phyloP scores from a whole-genome alignment of 768 basidiomycete genomes.

The Goffeauzyma gilvescens region DNA sequence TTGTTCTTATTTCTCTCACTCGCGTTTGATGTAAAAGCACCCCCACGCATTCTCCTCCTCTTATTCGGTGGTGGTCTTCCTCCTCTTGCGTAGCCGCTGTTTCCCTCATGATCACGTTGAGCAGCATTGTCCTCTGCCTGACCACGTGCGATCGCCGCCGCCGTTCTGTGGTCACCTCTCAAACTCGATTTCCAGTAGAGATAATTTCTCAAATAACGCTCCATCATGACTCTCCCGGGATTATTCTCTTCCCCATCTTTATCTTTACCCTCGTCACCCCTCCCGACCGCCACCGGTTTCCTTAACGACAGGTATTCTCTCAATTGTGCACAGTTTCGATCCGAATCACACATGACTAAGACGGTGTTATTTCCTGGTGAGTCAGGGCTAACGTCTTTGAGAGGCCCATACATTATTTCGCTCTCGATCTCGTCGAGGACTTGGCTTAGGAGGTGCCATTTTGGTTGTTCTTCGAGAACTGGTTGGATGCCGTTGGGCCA shows the following conservation, averaged over 20 bases:
- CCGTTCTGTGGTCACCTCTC: not conserved
- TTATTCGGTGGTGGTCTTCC: slow-evolving; percentile 40
- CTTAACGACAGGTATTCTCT: slow-evolving; percentile 59
- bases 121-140: no score
- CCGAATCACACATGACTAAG: slow-evolving; percentile 72
- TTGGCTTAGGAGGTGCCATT: slow-evolving; percentile 74
- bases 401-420: slow-evolving; percentile 41
- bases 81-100: slow-evolving; percentile 5
- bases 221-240: slow-evolving; percentile 58
- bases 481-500: slow-evolving; percentile 38
- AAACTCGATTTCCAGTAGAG: slow-evolving; percentile 58
- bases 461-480: slow-evolving; percentile 80
- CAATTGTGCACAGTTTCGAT: slow-evolving; percentile 52
- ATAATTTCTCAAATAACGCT: slow-evolving; percentile 49
- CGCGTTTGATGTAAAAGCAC: slow-evolving; percentile 34
- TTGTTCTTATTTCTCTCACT: slow-evolving; percentile 2
- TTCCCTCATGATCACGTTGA: no score
- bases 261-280: slow-evolving; percentile 10
- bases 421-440: slow-evolving; percentile 69
- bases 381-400: no score
- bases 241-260: slow-evolving; percentile 3
- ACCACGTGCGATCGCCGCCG: no score
- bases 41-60: slow-evolving; percentile 59
- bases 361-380: slow-evolving; percentile 50
- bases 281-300: slow-evolving; percentile 16